Evolutionary conservation across 2,329 filamentous ascomycete species (phyloP).

Genomic region (Paraconiothyrium brasiliense): DNA sequence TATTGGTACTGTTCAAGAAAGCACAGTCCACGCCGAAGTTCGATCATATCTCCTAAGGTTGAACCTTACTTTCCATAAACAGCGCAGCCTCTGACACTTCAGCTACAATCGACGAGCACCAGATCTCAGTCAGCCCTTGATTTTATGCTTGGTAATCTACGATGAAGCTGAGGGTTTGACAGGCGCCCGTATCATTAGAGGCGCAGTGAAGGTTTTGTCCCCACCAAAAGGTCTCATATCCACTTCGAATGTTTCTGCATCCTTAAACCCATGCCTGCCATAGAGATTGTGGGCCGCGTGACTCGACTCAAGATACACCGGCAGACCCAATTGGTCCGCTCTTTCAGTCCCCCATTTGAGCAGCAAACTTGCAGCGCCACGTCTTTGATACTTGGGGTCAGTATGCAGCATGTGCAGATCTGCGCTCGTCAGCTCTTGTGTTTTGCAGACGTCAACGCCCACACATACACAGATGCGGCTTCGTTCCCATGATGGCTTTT

Average conservation of each 20-base stretch:
- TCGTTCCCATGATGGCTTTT: conserved; percentile 30
- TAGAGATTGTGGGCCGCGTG: conserved; percentile 32
- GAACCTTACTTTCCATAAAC: too few relatives aligned
- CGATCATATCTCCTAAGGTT: too few relatives aligned
- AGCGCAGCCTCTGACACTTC: too few relatives aligned
- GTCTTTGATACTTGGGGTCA: conserved; percentile 35
- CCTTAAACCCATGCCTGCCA: conserved; percentile 36
- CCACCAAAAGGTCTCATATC: conserved; percentile 29
- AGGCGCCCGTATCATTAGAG: conserved; percentile 38
- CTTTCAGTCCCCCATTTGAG: conserved; percentile 34
- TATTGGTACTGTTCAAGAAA: too few relatives aligned
- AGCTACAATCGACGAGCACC: too few relatives aligned
- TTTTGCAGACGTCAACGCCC: neutral
- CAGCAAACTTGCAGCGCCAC: conserved; percentile 35
- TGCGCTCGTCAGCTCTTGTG: conserved; percentile 15
- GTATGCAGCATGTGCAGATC: conserved; percentile 41
- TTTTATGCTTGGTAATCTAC: neutral
- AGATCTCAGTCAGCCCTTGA: neutral
- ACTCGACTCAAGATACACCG: conserved; percentile 39
- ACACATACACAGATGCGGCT: conserved; percentile 38
- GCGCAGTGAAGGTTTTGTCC: conserved; percentile 25
- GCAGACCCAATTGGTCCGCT: conserved; percentile 35
- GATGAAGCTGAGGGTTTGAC: neutral
- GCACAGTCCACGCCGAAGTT: too few relatives aligned
- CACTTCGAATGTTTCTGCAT: conserved; percentile 28